Evolutionary conservation across 495 filamentous ascomycete species (phyloP), one percentile per base, ranked within the genome.

Genomic region (Aspergillus affinis): DNA sequence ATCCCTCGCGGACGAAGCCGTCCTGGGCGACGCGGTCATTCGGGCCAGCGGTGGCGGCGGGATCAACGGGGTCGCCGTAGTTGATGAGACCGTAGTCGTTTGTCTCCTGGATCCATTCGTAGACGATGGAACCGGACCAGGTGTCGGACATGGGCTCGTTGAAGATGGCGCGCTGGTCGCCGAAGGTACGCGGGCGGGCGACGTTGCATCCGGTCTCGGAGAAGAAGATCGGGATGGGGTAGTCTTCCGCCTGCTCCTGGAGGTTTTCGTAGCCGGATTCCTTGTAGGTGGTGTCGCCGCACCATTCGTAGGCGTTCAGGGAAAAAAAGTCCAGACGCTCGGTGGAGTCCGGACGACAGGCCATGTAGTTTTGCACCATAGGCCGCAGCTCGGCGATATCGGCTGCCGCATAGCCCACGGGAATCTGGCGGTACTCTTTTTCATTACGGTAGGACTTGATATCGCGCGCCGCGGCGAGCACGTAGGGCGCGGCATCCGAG

Each of bases 301-400:
- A 96, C 92, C 92, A 96, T 68, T 91, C 87, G 65, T 96, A 96
- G 45, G 90, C 89, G 66, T 96, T 95, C 41, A 96, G 77, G 15
- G 84, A 81, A 71, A 89, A 96, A 75, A 95, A 93, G 68, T 96
- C 92, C 59, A 93, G 75, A 12, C 82, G 82, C 62, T 93, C 89
- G 7, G 84, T 83, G 21, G 78, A 27, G 65, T 93, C 86, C 53
- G 72, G 74, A 49, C 85, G 85, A 72, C 92, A 96, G 12, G 89
- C 88, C 32, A 96, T 76, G 72, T 96, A 96, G 68, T 96, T 87
- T 72, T 96, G 92, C 2, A 96, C 78, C 86, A 88, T 91, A 36
- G 92, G 91, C 19, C 92, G 86, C 47, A 94, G 83, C 48, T 84
- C 78, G 3, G 89, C 77, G 62, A 95, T 93, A 70, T 96, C 92